Percentiles rank a stretch among this genome's conserved stretches.
phyloP scores from a whole-genome alignment of 2,329 filamentous ascomycete genomes.

The Aureobasidium mangrovei region DNA sequence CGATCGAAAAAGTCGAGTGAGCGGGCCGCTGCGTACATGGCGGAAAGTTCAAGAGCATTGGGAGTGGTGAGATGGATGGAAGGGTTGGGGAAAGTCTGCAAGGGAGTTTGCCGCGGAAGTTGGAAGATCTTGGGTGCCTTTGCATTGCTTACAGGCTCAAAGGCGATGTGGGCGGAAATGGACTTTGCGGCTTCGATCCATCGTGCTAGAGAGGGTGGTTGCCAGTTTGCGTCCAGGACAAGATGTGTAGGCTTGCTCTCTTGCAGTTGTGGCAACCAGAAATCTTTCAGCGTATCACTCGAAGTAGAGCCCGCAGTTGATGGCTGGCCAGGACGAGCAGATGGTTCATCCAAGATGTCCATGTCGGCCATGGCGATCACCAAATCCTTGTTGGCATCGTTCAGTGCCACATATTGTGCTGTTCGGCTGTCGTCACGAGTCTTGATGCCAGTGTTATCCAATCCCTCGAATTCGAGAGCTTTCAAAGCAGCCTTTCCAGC shows the following conservation, averaged over 20 bases:
- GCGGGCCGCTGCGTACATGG: constrained; percentile 67
- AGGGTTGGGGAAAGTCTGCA: constrained; percentile 48
- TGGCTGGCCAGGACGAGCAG: constrained; percentile 1
- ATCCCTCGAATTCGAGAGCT: constrained; percentile 53
- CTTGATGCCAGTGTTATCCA: constrained; percentile 57
- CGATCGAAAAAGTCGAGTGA: constrained; percentile 59
- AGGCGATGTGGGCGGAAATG: constrained; percentile 55
- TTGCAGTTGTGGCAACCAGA: constrained; percentile 54
- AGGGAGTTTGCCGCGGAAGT: constrained; percentile 23
- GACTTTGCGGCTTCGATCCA: constrained; percentile 58
- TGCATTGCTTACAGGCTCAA: constrained; percentile 79
- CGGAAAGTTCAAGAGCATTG: constrained; percentile 70
- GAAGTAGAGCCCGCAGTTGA: constrained; percentile 29
- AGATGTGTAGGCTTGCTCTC: constrained; percentile 61
- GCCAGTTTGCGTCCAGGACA: constrained; percentile 84
- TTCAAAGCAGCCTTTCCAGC: constrained; percentile 66
- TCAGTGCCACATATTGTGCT: constrained; percentile 85
- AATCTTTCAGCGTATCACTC: constrained; percentile 41
- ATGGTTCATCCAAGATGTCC: constrained; percentile 56
- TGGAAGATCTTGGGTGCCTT: constrained; percentile 66
- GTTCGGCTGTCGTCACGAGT: constrained; percentile 53
- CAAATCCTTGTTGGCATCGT: constrained; percentile 73
- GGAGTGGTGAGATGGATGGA: constrained; percentile 70
- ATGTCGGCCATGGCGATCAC: constrained; percentile 95
- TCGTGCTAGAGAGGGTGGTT: constrained; percentile 51